phyloP scores from a whole-genome alignment of 192 early-diverging fungal genomes.

The Jimgerdemannia lactiflua region DNA sequence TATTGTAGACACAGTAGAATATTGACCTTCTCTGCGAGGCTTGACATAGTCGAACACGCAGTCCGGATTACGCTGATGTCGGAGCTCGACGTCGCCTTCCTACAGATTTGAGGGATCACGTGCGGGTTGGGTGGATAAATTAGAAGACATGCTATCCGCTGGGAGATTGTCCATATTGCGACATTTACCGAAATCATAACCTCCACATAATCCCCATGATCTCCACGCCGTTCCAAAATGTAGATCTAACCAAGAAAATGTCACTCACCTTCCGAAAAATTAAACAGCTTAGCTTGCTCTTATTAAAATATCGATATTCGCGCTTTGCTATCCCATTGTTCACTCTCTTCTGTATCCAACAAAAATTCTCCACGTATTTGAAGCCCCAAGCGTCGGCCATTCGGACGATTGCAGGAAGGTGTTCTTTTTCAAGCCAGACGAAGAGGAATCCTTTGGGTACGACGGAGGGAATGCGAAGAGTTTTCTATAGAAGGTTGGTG shows the following conservation, averaged over 20 bases:
- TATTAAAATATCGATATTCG: conserved; percentile 75
- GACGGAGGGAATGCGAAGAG: conserved; percentile 54
- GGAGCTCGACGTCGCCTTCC: conserved; percentile 85
- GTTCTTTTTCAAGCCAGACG: conserved; percentile 95
- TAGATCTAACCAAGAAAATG: conserved; percentile 15
- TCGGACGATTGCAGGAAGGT: conserved; percentile 74
- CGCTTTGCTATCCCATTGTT: conserved; percentile 79
- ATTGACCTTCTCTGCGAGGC: conserved; percentile 43
- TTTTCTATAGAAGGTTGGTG: conserved; percentile 18
- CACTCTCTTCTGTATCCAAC: conserved; percentile 84
- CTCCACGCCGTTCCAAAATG: neutral
- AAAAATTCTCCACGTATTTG: conserved; percentile 96
- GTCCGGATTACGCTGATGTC: conserved; percentile 93
- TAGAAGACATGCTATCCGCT: conserved; percentile 4
- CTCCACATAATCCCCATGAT: too few relatives aligned
- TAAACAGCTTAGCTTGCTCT: conserved; percentile 82
- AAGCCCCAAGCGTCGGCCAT: conserved; percentile 79
- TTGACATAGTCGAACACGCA: conserved; percentile 95
- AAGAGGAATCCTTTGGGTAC: conserved; percentile 85
- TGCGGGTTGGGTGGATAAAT: neutral
- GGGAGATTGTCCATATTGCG: neutral
- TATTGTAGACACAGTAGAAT: neutral
- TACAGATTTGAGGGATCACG: conserved; percentile 15
- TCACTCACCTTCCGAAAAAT: conserved; percentile 72
- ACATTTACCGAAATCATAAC: too few relatives aligned